Base-by-base conservation (phyloP, 2,329 filamentous ascomycete genomes). In the Ambrosiella beaveri region DNA sequence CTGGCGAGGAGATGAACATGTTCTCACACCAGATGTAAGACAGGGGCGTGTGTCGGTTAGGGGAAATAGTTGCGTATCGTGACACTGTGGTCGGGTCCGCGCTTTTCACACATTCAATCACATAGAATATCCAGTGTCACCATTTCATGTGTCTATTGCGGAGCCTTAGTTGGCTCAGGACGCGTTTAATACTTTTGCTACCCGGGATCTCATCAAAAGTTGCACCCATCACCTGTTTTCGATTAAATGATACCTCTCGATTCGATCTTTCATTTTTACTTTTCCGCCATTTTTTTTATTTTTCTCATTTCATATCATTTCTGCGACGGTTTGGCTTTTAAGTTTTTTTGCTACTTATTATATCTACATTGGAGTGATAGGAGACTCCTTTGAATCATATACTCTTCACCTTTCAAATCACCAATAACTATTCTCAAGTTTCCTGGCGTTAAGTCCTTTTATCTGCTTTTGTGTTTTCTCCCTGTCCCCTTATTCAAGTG, bases 1-100 rank as follows among this genome's bases (percentile, higher is more conserved):
- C 61, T 12, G 78, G 77, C 70, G 86, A 90, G 68, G 88, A 93
- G 81, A 89, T 89, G 83, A 89, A 89, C 95, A 95, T 94, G 89
- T 95, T 90, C 78, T 85, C 60, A 36, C 61, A 88, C 79, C 86
- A 89, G 77, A 88, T 93, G 84, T 93, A 82, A 88, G 78, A 40
- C n/a, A 8, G 6, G 19, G 39, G 45, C n/a, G 13, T 53, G 11
- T 53, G 51, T 39, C 44, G n/a, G n/a, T 47, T 47, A 12, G 44
- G 44, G 44, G 27, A 27, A 27, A 13, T 47, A 13, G n/a, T 17
- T 47, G 44, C n/a, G n/a, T 13, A 47, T 47, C 44, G 44, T 47
- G 44, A 17, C 44, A 47, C 44, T 47, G 44, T 47, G 44, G 44
- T 47, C 44, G 44, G 44, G 44, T 47, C 44, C 4, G 44, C 40